phyloP scores from a whole-genome alignment of 2,329 filamentous ascomycete genomes.

The Colletotrichum tropicale region DNA sequence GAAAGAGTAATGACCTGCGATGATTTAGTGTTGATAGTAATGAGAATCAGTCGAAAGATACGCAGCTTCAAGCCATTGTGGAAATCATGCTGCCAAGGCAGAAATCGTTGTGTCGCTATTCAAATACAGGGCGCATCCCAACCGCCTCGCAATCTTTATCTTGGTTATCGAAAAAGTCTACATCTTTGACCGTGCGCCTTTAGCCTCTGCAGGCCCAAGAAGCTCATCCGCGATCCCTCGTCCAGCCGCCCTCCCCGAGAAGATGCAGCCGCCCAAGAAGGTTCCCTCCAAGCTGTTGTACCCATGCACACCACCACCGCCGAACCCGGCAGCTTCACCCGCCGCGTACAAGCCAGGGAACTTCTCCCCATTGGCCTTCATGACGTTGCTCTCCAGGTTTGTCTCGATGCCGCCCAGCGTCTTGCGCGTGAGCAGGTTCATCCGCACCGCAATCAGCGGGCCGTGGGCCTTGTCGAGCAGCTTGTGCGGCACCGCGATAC shows the following conservation, averaged over 20 bases:
- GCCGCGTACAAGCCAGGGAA: conserved; percentile 65
- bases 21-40: neutral
- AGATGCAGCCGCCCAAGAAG: conserved; percentile 67
- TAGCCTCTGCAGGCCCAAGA: conserved; percentile 10
- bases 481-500: conserved; percentile 58
- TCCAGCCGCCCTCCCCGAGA: conserved; percentile 63
- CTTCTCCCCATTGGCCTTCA: conserved; percentile 49
- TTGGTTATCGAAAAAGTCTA: neutral
- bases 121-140: neutral
- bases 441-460: conserved; percentile 63
- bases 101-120: neutral
- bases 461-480: conserved; percentile 59
- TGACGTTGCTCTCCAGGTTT: conserved; percentile 59
- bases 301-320: conserved; percentile 66
- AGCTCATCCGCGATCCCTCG: conserved; percentile 57
- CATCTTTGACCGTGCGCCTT: neutral
- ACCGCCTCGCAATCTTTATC: neutral
- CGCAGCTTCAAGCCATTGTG: neutral
- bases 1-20: neutral
- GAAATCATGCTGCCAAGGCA: neutral
- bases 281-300: conserved; percentile 68
- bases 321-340: conserved; percentile 65
- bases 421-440: conserved; percentile 67
- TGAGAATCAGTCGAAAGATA: neutral
- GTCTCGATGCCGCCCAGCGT: conserved; percentile 66